These are phyloP conservation scores for Fomes fomentarius DNA, from an alignment of 1,284 basidiomycete genomes.

Conservation along the genomic window DNA sequence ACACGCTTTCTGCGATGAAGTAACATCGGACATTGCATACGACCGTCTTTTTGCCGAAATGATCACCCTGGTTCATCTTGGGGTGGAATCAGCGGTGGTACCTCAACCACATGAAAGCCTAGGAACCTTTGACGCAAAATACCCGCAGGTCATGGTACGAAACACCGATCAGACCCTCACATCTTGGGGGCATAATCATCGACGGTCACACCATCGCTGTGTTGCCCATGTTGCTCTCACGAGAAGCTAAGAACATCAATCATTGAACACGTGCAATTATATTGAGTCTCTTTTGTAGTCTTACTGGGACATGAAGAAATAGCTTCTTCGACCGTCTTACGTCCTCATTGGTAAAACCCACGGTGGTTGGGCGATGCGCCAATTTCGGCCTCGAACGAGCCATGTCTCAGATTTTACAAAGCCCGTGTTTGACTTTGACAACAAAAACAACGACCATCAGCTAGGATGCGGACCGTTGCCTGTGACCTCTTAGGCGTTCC, in stretches of 20 bases:
- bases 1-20: not conserved
- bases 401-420: not conserved
- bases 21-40: not conserved
- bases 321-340: conserved; percentile 3
- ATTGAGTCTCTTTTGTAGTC: conserved; percentile 3
- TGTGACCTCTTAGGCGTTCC: conserved; percentile 4
- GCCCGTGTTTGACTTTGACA: no score
- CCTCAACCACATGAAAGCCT: no score
- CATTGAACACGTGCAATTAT: not conserved
- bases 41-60: not conserved
- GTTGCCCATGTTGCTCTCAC: not conserved
- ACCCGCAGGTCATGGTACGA: no score
- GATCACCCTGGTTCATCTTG: no score
- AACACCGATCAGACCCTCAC: no score
- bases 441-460: not conserved
- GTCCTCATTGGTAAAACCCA: not conserved
- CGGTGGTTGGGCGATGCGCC: not conserved
- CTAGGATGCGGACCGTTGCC: not conserved
- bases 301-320: not conserved
- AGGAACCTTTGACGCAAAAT: no score
- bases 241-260: not conserved
- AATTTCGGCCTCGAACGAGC: not conserved
- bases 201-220: no score
- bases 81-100: no score
- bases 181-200: no score